phyloP scores from a whole-genome alignment of 208 protist genomes.

The Trypanosoma brucei region DNA sequence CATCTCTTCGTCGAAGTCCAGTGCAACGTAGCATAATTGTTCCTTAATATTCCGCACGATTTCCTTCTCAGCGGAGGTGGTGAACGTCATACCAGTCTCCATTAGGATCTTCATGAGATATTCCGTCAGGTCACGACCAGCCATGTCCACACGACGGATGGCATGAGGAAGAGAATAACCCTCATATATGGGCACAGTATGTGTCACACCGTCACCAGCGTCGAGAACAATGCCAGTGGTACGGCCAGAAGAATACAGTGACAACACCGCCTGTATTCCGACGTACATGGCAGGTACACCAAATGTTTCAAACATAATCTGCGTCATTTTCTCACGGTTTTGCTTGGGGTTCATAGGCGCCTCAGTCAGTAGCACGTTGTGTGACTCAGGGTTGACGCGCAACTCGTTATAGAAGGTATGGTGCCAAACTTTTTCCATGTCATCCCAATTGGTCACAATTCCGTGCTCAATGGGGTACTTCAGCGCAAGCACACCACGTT shows the following conservation, averaged over 20 bases:
- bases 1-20: conserved; percentile 97
- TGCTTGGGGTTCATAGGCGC: conserved; percentile 90
- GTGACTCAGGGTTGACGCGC: conserved; percentile 95
- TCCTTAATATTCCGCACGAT: conserved; percentile 96
- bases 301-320: conserved; percentile 95
- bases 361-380: conserved; percentile 94
- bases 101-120: conserved; percentile 94
- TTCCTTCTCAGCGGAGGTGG: conserved; percentile 93
- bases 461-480: conserved; percentile 95
- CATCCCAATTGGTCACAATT: conserved; percentile 98
- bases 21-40: conserved; percentile 90
- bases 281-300: conserved; percentile 90
- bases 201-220: conserved; percentile 91
- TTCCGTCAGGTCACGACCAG: conserved; percentile 93
- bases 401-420: conserved; percentile 99
- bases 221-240: conserved; percentile 92
- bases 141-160: conserved; percentile 86
- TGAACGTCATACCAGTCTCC: conserved; percentile 95
- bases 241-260: conserved; percentile 90
- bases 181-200: conserved; percentile 93
- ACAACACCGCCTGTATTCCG: conserved; percentile 95
- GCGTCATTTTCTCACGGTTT: conserved; percentile 94
- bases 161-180: conserved; percentile 88
- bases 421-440: conserved; percentile 98
- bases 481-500: conserved; percentile 91